Conservation (phyloP, 495 filamentous ascomycete species). For the Trichoderma gamsii region DNA sequence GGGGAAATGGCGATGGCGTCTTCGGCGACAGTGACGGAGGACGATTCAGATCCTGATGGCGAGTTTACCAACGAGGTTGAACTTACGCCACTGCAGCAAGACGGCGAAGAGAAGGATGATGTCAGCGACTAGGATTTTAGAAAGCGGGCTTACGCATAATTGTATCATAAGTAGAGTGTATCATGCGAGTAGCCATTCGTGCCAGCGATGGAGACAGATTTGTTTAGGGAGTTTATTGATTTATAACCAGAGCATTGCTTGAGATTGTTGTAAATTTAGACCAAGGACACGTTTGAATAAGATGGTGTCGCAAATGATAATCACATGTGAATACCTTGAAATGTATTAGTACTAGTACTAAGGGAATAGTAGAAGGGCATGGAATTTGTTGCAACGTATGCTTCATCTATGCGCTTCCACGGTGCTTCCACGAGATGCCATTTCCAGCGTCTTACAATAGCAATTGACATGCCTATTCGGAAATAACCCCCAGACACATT, state of each 20-base stretch:
- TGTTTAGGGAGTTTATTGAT: no score
- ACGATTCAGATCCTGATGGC: constrained; percentile 9
- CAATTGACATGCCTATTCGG: neutral
- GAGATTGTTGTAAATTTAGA: no score
- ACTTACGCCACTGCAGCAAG: neutral
- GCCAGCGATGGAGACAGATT: no score
- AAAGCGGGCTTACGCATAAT: neutral
- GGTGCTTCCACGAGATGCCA: neutral
- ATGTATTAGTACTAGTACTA: neutral
- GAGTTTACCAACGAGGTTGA: neutral
- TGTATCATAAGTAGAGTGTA: no score
- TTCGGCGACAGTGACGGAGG: constrained; percentile 1
- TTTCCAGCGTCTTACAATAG: neutral
- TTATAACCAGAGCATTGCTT: no score
- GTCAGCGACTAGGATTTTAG: neutral
- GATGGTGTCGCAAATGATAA: no score
- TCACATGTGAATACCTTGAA: no score
- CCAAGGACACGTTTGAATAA: no score
- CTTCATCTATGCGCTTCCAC: neutral
- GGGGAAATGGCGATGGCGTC: neutral
- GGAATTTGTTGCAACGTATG: neutral
- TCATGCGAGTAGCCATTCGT: no score
- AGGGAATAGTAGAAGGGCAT: neutral
- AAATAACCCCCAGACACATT: neutral
- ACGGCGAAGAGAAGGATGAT: neutral